Base-by-base conservation (phyloP, 768 basidiomycete species). In the Naganishia kalamii region DNA sequence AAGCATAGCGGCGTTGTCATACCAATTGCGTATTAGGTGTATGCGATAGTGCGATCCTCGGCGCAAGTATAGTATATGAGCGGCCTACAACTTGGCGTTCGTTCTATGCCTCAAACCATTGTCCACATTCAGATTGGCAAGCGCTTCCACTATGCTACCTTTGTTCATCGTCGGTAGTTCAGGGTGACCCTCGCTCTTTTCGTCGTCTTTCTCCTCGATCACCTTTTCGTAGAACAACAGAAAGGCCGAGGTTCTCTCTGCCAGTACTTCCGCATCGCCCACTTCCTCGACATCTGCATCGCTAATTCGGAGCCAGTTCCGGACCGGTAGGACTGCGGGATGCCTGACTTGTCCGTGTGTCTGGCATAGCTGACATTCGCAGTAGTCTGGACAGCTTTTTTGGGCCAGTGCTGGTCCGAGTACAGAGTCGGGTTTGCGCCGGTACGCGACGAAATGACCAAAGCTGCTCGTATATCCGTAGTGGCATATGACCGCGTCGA, bases 181-280 rank as follows among this genome's bases (percentile, higher is more conserved):
- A 15, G 51, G 83, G 15, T 81, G 82, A 4, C 27, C 43, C 47
- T 78, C 15, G 32, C 13, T 17, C 15, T n/a, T 67, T 10, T 66
- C 63, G 19, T 43, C 70, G 49, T 72, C 73, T 29, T 68, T 77
- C 32, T n/a, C 43, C 11, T 57, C 54, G 37, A 19, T 35, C 1
- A 87, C 81, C 48, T 86, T 84, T 81, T 99, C 94, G 71, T 98
- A 99, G 73, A 90, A 98, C 41, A 97, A 82, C 89, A 99, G 90
- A 77, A 97, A 94, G 2, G 76, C 73, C 19, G 81, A 83, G 67
- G 85, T 89, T 21, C 83, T 81, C 60, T 87, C 70, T 57, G 69
- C 73, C 62, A 76, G 70, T 81, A 27, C 83, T 81, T 17, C 86
- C 83, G n/a, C 86, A 75, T 51, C 81, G 68, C 72, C 83, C 78